phyloP scores from a whole-genome alignment of 2,329 filamentous ascomycete species.

The Calonectria pteridis region DNA sequence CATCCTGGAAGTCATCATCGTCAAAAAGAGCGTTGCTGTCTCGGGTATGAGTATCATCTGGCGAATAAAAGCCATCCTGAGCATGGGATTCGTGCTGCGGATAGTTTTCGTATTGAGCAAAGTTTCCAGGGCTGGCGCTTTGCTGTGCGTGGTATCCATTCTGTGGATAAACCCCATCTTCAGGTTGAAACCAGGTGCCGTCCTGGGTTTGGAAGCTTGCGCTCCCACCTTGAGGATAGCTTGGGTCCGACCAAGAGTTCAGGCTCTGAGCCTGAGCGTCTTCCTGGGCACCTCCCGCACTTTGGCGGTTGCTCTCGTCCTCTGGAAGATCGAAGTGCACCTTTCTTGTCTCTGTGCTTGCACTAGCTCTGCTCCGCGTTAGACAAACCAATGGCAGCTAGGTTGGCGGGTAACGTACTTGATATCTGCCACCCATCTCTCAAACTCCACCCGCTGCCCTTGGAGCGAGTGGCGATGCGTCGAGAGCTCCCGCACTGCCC shows the following conservation, averaged over 20 bases:
- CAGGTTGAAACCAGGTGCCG: not conserved
- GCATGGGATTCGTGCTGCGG: not conserved
- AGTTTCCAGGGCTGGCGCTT: not conserved
- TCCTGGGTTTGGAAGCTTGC: constrained; percentile 3
- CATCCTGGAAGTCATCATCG: not conserved
- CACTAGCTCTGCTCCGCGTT: not conserved
- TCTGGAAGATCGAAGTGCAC: not conserved
- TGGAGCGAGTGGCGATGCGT: not conserved
- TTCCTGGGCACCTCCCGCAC: not conserved
- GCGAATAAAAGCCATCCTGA: not conserved
- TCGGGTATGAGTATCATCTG: not conserved
- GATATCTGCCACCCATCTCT: constrained; percentile 6
- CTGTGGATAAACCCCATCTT: not conserved
- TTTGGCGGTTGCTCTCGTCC: not conserved
- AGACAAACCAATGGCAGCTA: not conserved
- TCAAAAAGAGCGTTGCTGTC: not conserved
- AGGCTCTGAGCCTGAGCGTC: not conserved
- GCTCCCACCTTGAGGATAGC: not conserved
- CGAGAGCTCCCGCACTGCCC: constrained; percentile 1
- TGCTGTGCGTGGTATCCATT: not conserved
- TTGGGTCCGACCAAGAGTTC: not conserved
- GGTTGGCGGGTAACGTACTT: constrained; percentile 1
- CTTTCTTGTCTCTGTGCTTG: not conserved
- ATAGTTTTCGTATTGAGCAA: not conserved
- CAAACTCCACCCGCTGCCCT: constrained; percentile 5